Conservation (phyloP, 75 land plant genomes). For the Pinus tabuliformis region DNA sequence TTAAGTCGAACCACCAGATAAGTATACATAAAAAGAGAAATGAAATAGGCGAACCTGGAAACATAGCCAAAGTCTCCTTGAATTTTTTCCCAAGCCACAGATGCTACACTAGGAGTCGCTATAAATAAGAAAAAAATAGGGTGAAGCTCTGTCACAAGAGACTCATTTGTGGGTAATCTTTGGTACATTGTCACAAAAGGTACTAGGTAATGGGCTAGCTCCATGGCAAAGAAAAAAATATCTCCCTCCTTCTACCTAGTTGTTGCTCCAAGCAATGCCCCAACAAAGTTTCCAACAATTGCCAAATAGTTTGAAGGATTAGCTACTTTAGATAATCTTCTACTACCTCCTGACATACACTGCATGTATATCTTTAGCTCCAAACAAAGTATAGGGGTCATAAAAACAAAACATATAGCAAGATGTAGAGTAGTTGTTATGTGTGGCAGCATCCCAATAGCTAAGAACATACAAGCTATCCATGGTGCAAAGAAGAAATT, state of each 20-base stretch:
- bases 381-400: conserved; percentile 61
- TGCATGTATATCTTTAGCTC: conserved; percentile 73
- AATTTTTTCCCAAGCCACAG: conserved; percentile 55
- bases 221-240: conserved; percentile 50
- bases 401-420: conserved; percentile 60
- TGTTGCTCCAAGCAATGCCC: conserved; percentile 30
- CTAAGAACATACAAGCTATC: conserved; percentile 65
- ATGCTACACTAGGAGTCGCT: conserved; percentile 64
- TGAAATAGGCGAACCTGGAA: conserved; percentile 45
- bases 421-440: conserved; percentile 32
- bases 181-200: conserved; percentile 72
- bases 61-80: conserved; percentile 39
- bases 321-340: conserved; percentile 50
- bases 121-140: conserved; percentile 68
- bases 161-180: conserved; percentile 37
- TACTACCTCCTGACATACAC: conserved; percentile 56
- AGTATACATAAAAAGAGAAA: conserved; percentile 56
- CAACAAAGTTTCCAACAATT: conserved; percentile 56
- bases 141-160: conserved; percentile 42
- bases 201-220: conserved; percentile 60
- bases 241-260: conserved; percentile 56
- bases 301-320: conserved; percentile 69
- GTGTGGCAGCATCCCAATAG: conserved; percentile 55
- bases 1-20: conserved; percentile 27
- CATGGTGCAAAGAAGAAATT: conserved; percentile 94